Base-by-base conservation (phyloP, 139 green algal species). In the Coelastrella sp. region DNA sequence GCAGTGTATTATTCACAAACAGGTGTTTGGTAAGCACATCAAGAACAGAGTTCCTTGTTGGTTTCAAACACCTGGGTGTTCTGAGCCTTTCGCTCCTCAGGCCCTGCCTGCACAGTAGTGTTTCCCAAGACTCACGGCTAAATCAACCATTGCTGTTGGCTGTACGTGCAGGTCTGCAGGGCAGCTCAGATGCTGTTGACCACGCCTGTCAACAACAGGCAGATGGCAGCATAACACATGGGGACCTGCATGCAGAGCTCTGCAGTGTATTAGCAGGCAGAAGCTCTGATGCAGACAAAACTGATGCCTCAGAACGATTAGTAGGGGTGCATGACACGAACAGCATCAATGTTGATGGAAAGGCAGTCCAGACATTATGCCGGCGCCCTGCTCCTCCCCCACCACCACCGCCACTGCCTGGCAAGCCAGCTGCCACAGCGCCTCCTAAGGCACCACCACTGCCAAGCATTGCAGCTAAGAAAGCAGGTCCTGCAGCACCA, bases 191-290 rank as follows among this genome's bases (percentile, higher is more conserved):
- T 7, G 14, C 56, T 49, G 19, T 20, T 68, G 56, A 27, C 56
- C 66, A 17, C 57, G 25, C 10, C 6, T 24, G 20, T 19, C 57
- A 85, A 72, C 79, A 72, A 57, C 79, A 70, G 24, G 79, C 8
- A 5, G 7, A 7, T 27, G 19, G 68, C 19, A 76, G 15, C n/a
- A 10, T 19, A 24, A 27, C 17, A 24, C 17, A n/a, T 63, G 20
- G 11, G 56, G 79, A 84, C 56, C 49, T 84, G 49, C 78, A 84
- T 68, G 78, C 49, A 66, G 78, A 72, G 57, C 79, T 85, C 6
- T 63, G 20, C 60, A 75, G 14, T 27, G 81, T 66, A 27, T 20
- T 59, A 7, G 81, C 81, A 60, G 81, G 80, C 22, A 85, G 74
- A 22, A 22, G 12, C 17, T 15, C 74, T 58, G 74, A 12, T 58